A percentile compares a stretch with the other conserved stretches of the same genome.
Evolutionary conservation across 164 flowering plant genomes (phyloP).

Genomic region (Vitis labrusca): DNA sequence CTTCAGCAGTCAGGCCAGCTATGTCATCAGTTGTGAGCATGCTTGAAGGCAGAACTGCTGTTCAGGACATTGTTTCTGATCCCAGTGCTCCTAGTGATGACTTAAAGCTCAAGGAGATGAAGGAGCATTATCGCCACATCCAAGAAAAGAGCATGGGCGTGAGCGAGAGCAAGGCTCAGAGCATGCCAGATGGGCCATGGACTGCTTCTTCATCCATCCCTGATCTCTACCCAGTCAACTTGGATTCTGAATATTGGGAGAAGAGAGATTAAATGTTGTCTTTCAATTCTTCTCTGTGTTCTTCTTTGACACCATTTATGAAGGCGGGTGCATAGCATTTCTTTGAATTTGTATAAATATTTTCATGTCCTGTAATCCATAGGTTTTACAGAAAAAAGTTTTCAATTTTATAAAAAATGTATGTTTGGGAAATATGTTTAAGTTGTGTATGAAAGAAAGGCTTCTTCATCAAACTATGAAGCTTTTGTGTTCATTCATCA

Average conservation of each 20-base stretch:
- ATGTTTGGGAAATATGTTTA: no score
- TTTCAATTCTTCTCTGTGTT: not conserved
- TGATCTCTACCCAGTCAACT: conserved; percentile 43
- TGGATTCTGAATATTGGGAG: conserved; percentile 28
- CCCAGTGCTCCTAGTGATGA: conserved; percentile 11
- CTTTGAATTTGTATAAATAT: no score
- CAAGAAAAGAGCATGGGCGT: not conserved
- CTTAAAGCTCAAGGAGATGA: conserved; percentile 9
- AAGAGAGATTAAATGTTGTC: conserved; percentile 8
- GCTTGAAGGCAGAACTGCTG: conserved; percentile 45
- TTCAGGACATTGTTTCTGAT: conserved; percentile 16
- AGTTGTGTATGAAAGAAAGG: no score
- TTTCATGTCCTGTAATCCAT: no score
- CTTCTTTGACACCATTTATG: no score
- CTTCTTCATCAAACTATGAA: no score
- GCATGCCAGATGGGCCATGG: conserved; percentile 23
- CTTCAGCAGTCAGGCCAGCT: conserved; percentile 41
- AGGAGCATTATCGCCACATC: not conserved
- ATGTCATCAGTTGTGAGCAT: conserved; percentile 66
- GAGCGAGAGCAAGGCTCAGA: conserved; percentile 20
- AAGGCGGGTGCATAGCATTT: no score
- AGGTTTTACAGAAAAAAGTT: no score
- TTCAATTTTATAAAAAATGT: no score
- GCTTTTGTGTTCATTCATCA: no score
- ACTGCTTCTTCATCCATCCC: conserved; percentile 29